Percentiles rank a stretch among this genome's conserved stretches.
These are phyloP conservation scores for Yarrowia alimentaria DNA, from an alignment of 805 yeast species.

Conservation along the genomic window DNA sequence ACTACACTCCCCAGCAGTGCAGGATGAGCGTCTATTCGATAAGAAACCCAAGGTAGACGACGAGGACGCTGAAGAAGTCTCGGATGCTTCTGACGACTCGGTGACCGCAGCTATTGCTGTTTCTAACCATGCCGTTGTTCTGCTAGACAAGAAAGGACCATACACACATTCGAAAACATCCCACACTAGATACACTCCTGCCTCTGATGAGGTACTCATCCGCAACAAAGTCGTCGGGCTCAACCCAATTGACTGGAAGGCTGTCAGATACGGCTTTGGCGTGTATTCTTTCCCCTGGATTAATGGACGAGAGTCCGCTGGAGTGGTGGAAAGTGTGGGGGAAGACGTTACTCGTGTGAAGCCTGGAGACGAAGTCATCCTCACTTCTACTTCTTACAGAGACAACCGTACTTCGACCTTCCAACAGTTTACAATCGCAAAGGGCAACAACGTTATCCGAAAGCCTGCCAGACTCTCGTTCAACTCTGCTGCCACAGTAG, in stretches of 20 bases:
- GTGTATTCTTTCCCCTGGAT: conserved; percentile 26
- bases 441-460: conserved; percentile 1
- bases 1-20: neutral
- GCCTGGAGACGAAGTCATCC: conserved; percentile 13
- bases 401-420: conserved; percentile 21
- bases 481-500: conserved; percentile 4
- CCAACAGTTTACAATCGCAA: conserved; percentile 12
- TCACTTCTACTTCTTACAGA: conserved; percentile 5
- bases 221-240: conserved; percentile 25
- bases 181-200: conserved; percentile 6
- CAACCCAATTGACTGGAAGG: conserved; percentile 28
- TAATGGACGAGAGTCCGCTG: conserved; percentile 26
- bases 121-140: conserved; percentile 6
- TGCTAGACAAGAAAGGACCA: conserved; percentile 7
- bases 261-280: conserved; percentile 25
- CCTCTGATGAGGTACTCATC: conserved; percentile 17
- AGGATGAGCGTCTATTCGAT: conserved; percentile 10
- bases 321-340: conserved; percentile 23
- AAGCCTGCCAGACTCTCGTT: neutral
- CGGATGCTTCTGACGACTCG: neutral
- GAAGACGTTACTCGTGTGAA: conserved; percentile 4
- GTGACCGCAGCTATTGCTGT: neutral
- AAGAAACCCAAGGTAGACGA: neutral
- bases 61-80: neutral
- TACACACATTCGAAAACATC: conserved; percentile 4